Conservation (phyloP, 495 filamentous ascomycete genomes). For the Zalerion maritima region DNA sequence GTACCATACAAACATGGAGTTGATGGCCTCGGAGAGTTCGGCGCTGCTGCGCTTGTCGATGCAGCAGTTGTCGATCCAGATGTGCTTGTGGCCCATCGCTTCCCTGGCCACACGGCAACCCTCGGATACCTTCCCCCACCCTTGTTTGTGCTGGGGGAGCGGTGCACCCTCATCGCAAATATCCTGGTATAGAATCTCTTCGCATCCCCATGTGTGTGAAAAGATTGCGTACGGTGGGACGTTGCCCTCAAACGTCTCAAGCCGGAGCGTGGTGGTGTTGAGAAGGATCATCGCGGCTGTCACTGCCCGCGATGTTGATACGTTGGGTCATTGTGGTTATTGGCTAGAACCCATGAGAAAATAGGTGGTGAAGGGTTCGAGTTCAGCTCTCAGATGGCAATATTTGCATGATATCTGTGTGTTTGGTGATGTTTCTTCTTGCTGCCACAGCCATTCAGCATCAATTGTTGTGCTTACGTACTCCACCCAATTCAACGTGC, state of each 20-base stretch:
- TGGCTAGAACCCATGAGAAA: too few species aligned
- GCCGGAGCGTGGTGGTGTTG: not conserved
- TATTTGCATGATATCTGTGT: too few species aligned
- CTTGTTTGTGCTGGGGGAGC: not conserved
- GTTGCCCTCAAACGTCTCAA: not conserved
- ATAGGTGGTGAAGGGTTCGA: too few species aligned
- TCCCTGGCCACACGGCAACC: not conserved
- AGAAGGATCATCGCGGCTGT: conserved; percentile 2
- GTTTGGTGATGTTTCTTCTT: too few species aligned
- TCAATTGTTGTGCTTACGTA: too few species aligned
- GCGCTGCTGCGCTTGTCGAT: conserved; percentile 23
- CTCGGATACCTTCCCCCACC: conserved; percentile 1
- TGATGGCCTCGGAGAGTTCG: conserved; percentile 20
- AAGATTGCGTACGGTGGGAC: conserved; percentile 2
- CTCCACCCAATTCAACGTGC: too few species aligned
- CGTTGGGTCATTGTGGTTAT: too few species aligned
- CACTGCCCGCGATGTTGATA: too few species aligned
- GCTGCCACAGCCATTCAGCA: too few species aligned
- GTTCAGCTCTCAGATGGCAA: too few species aligned
- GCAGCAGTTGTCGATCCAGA: conserved; percentile 21
- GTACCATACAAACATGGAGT: conserved; percentile 25
- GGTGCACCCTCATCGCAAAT: conserved; percentile 1
- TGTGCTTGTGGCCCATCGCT: not conserved
- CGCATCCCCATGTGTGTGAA: conserved; percentile 1
- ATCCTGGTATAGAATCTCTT: conserved; percentile 10